Evolutionary conservation across 208 protist genomes (phyloP).

Genomic region (Leishmania turanica): DNA sequence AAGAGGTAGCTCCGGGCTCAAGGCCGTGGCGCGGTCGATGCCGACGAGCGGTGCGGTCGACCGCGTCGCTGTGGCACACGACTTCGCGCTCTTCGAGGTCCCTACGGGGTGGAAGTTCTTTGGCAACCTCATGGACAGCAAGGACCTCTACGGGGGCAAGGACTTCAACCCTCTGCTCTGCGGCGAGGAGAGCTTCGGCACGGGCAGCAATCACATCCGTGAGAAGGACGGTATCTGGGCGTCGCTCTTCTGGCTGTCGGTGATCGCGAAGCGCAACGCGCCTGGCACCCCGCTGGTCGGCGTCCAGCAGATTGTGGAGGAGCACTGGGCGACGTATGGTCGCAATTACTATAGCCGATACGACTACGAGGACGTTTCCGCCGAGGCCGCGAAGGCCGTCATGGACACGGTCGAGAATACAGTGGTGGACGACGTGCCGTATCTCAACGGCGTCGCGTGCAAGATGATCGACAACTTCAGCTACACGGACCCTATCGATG

Average conservation of each 20-base stretch:
- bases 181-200: conserved; percentile 99
- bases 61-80: conserved; percentile 73
- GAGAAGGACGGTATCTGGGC: conserved; percentile 99
- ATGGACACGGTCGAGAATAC: conserved; percentile 69
- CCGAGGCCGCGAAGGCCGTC: conserved; percentile 81
- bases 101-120: conserved; percentile 99
- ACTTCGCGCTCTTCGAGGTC: conserved; percentile 88
- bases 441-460: conserved; percentile 51
- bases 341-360: conserved; percentile 97
- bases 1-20: conserved; percentile 47
- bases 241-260: conserved; percentile 95
- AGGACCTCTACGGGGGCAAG: conserved; percentile 48
- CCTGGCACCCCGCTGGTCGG: conserved; percentile 58
- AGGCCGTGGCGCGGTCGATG: conserved; percentile 95
- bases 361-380: conserved; percentile 97
- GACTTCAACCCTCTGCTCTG: conserved; percentile 94
- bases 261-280: conserved; percentile 82
- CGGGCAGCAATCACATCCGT: conserved; percentile 96
- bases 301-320: conserved; percentile 90
- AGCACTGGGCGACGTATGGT: conserved; percentile 96
- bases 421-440: conserved; percentile 38
- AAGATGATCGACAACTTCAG: conserved; percentile 93
- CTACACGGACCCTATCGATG: conserved; percentile 97
- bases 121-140: conserved; percentile 98
- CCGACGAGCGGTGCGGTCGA: conserved; percentile 95